Evolutionary conservation across 805 yeast species (phyloP).

Genomic region (Spathaspora sp.): DNA sequence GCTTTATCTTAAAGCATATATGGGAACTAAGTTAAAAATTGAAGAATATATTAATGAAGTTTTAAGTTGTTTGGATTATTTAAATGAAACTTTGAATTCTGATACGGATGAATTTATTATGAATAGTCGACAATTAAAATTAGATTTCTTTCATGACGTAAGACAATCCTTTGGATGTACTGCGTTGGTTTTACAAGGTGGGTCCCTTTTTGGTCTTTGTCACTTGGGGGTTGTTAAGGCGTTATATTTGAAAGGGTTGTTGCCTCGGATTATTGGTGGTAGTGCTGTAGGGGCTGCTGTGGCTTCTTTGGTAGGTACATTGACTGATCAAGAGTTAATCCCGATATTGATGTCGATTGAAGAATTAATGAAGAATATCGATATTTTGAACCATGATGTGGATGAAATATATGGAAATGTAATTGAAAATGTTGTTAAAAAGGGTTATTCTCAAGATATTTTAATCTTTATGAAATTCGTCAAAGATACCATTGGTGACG

Average conservation of each 20-base stretch:
- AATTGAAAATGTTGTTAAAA: slow-evolving; percentile 68
- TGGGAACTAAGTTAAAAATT: slow-evolving; percentile 85
- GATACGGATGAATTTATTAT: slow-evolving; percentile 31
- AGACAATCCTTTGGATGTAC: slow-evolving; percentile 87
- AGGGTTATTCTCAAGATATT: slow-evolving; percentile 86
- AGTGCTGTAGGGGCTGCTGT: slow-evolving; percentile 93
- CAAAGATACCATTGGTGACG: slow-evolving; percentile 66
- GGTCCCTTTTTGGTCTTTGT: slow-evolving; percentile 89
- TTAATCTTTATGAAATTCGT: slow-evolving; percentile 76
- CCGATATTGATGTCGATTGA: slow-evolving; percentile 39
- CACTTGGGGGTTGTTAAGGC: slow-evolving; percentile 92
- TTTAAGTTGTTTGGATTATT: slow-evolving; percentile 57
- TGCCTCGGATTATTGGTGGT: slow-evolving; percentile 87
- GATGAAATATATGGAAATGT: slow-evolving; percentile 63
- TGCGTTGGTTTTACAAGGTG: slow-evolving; percentile 90
- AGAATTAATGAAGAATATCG: slow-evolving; percentile 40
- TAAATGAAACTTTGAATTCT: slow-evolving; percentile 43
- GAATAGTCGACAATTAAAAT: slow-evolving; percentile 54
- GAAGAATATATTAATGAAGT: slow-evolving; percentile 85
- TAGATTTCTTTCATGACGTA: slow-evolving; percentile 80
- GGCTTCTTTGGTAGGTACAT: slow-evolving; percentile 78
- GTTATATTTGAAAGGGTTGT: slow-evolving; percentile 63
- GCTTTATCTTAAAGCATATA: slow-evolving; percentile 73
- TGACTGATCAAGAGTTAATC: slow-evolving; percentile 61
- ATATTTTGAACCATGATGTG: slow-evolving; percentile 49